These are phyloP conservation scores for Phaeotremella fagi DNA, from an alignment of 768 basidiomycete species.

Conservation along the genomic window DNA sequence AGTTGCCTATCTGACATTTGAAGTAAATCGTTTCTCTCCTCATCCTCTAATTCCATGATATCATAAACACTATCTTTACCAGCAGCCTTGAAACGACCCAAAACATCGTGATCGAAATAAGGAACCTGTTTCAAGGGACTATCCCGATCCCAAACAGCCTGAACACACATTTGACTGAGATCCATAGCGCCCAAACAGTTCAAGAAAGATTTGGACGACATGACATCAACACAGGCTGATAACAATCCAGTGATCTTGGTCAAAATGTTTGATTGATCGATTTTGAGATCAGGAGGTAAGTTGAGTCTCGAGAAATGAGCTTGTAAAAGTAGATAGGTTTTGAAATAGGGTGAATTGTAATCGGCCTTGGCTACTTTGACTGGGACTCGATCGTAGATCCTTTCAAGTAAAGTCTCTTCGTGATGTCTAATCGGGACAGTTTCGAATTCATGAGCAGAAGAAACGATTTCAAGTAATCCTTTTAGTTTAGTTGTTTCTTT, in stretches of 20 bases:
- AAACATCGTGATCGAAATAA: constrained; percentile 84
- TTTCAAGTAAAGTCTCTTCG: constrained; percentile 68
- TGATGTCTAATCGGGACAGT: constrained; percentile 88
- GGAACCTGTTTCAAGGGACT: constrained; percentile 93
- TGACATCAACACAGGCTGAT: constrained; percentile 93
- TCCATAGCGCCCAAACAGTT: constrained; percentile 97
- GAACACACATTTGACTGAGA: constrained; percentile 96
- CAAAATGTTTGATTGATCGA: constrained; percentile 81
- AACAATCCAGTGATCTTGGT: constrained; percentile 86
- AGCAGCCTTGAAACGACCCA: constrained; percentile 77
- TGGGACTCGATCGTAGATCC: constrained; percentile 92
- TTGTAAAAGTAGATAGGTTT: constrained; percentile 92
- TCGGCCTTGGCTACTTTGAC: constrained; percentile 77
- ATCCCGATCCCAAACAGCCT: constrained; percentile 96
- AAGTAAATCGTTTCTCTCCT: constrained; percentile 70
- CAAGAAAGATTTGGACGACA: constrained; percentile 94
- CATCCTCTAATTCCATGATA: constrained; percentile 97
- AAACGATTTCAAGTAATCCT: constrained; percentile 91
- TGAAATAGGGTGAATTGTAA: constrained; percentile 95
- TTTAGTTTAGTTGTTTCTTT: constrained; percentile 96
- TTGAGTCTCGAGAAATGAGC: constrained; percentile 93
- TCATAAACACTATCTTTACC: constrained; percentile 89
- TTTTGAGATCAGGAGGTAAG: constrained; percentile 85
- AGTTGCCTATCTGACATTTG: constrained; percentile 82
- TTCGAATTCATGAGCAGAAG: constrained; percentile 96